Conservation (phyloP, 2,329 filamentous ascomycete species). For the Tympanopsis confertula region DNA sequence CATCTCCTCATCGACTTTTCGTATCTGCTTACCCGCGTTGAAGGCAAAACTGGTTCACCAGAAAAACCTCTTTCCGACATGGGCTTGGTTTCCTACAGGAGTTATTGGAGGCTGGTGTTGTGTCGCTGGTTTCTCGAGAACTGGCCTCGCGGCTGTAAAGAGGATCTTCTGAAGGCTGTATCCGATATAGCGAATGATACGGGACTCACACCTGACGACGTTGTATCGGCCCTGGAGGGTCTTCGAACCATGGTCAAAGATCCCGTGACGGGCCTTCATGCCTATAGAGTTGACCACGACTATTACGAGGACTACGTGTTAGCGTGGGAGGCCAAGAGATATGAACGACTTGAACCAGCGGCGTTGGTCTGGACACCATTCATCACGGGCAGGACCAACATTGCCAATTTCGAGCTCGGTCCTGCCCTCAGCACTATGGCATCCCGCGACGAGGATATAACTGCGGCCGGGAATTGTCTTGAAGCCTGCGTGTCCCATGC, state of each 20-base stretch:
- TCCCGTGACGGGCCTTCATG: constrained; percentile 77
- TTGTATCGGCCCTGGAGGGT: constrained; percentile 85
- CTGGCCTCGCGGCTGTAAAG: constrained; percentile 20
- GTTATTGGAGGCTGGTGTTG: constrained; percentile 87
- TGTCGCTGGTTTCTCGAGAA: constrained; percentile 69
- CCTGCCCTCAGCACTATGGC: constrained; percentile 77
- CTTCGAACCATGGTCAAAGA: constrained; percentile 82
- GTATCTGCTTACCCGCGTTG: constrained; percentile 84
- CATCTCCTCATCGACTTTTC: constrained; percentile 97
- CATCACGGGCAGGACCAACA: constrained; percentile 80
- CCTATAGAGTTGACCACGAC: constrained; percentile 71
- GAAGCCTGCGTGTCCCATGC: constrained; percentile 3
- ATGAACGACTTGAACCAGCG: constrained; percentile 71
- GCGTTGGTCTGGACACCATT: constrained; percentile 91
- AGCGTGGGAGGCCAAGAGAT: constrained; percentile 81
- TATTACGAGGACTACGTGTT: constrained; percentile 81
- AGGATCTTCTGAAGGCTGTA: neutral
- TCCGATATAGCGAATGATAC: constrained; percentile 63
- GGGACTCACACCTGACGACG: constrained; percentile 91
- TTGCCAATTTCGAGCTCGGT: constrained; percentile 71
- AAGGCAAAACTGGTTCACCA: constrained; percentile 86
- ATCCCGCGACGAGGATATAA: constrained; percentile 63
- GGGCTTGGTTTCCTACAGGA: constrained; percentile 91
- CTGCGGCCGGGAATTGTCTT: constrained; percentile 8
- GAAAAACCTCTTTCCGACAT: constrained; percentile 97